Percentiles rank a stretch among this genome's conserved stretches.
phyloP scores from a whole-genome alignment of 176 grass and related monocot genomes.

The Musa beccarii region DNA sequence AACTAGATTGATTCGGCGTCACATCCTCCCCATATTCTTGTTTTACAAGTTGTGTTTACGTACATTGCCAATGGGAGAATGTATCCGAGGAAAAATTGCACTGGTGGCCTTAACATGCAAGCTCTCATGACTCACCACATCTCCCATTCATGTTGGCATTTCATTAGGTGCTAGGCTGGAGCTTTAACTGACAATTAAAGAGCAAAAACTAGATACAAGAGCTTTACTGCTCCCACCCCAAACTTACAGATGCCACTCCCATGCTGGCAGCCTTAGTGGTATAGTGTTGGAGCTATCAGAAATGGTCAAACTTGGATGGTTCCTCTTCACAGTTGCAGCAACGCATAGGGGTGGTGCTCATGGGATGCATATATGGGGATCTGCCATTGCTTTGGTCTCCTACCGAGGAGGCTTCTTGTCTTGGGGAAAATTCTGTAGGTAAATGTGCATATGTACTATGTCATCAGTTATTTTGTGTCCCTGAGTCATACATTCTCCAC shows the following conservation, averaged over 20 bases:
- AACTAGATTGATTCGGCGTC: no score
- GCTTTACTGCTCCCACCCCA: neutral
- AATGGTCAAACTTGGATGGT: neutral
- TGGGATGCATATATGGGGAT: neutral
- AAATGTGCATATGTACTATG: no score
- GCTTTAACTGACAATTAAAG: neutral
- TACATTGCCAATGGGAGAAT: no score
- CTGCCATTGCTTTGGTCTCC: neutral
- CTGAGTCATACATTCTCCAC: neutral
- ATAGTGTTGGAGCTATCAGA: no score
- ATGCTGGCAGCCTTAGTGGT: neutral
- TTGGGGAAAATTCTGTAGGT: no score
- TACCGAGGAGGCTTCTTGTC: neutral
- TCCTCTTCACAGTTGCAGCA: neutral
- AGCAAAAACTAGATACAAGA: neutral
- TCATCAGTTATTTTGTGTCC: neutral
- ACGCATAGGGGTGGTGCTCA: neutral
- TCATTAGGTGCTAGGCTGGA: neutral
- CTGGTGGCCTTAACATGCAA: no score
- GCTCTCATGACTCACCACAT: no score
- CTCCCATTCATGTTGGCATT: no score
- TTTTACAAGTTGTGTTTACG: no score
- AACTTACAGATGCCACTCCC: neutral
- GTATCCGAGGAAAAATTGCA: no score
- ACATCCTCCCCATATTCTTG: no score